These are phyloP conservation scores for Rosa rugosa DNA, from an alignment of 306 rosid genomes.

Conservation along the genomic window DNA sequence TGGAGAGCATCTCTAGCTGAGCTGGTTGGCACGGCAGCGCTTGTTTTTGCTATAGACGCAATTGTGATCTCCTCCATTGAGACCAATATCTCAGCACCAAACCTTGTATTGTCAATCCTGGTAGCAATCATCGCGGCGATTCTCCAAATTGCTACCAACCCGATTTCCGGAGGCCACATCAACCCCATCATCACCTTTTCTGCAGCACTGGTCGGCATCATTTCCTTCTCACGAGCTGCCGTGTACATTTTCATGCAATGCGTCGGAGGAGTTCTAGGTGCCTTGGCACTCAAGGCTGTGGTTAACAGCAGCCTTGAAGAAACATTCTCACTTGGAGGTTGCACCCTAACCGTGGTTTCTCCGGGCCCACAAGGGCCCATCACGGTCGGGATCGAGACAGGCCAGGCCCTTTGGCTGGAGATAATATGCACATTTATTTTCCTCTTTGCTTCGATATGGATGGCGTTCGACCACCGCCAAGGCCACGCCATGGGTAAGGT, in stretches of 20 bases:
- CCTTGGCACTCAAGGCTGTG: slow-evolving; percentile 45
- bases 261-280: slow-evolving; percentile 33
- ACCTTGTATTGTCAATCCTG: slow-evolving; percentile 32
- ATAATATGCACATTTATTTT: slow-evolving; percentile 33
- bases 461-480: slow-evolving; percentile 41
- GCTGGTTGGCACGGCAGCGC: slow-evolving; percentile 34
- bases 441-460: slow-evolving; percentile 43
- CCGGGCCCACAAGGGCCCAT: slow-evolving; percentile 41
- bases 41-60: slow-evolving; percentile 42
- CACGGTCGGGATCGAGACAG: slow-evolving; percentile 12
- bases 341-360: slow-evolving; percentile 35
- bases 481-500: slow-evolving; percentile 27
- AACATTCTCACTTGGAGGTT: slow-evolving; percentile 42
- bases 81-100: slow-evolving; percentile 28
- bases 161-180: slow-evolving; percentile 40
- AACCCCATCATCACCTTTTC: slow-evolving; percentile 36
- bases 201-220: slow-evolving; percentile 30
- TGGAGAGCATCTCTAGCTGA: slow-evolving; percentile 44
- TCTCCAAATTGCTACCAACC: slow-evolving; percentile 35
- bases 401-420: slow-evolving; percentile 42
- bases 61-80: slow-evolving; percentile 41
- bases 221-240: slow-evolving; percentile 38
- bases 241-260: slow-evolving; percentile 42
- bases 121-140: slow-evolving; percentile 23
- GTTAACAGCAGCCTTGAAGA: slow-evolving; percentile 26